These are phyloP conservation scores for Cucumis cinereus DNA, from an alignment of 306 rosid genomes.

Conservation along the genomic window DNA sequence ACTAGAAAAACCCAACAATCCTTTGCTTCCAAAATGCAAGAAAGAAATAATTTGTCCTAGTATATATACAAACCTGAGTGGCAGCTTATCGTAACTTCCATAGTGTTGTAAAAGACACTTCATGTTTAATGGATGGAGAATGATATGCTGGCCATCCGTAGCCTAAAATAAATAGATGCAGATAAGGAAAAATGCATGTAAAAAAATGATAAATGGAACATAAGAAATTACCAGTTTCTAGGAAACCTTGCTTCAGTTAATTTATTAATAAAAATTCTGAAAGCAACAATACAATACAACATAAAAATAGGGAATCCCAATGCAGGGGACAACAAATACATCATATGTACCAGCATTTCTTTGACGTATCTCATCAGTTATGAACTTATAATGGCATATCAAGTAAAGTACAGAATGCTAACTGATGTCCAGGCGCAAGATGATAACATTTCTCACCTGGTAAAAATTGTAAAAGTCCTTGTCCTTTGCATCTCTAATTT, in stretches of 20 bases:
- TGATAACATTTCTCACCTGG: conserved; percentile 41
- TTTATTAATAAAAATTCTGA: not conserved
- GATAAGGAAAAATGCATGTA: not conserved
- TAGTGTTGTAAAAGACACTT: conserved; percentile 78
- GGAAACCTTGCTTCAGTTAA: not conserved
- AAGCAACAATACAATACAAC: not conserved
- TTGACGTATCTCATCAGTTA: not conserved
- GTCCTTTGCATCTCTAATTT: conserved; percentile 36
- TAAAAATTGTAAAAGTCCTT: conserved; percentile 65
- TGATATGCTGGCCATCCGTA: conserved; percentile 88
- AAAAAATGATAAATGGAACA: not conserved
- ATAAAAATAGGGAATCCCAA: not conserved
- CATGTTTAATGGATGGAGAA: conserved; percentile 86
- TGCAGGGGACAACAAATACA: not conserved
- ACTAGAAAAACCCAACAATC: not conserved
- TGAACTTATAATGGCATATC: not conserved
- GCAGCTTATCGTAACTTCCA: conserved; percentile 71
- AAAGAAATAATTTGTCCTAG: not conserved
- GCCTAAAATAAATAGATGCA: conserved; percentile 54
- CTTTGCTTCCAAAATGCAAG: not conserved
- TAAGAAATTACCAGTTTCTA: not conserved
- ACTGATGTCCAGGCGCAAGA: not conserved
- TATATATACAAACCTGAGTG: conserved; percentile 46
- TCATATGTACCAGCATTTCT: not conserved
- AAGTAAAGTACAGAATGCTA: not conserved